phyloP scores from a whole-genome alignment of 106 monocot genomes.

The Apostasia shenzhenica region DNA sequence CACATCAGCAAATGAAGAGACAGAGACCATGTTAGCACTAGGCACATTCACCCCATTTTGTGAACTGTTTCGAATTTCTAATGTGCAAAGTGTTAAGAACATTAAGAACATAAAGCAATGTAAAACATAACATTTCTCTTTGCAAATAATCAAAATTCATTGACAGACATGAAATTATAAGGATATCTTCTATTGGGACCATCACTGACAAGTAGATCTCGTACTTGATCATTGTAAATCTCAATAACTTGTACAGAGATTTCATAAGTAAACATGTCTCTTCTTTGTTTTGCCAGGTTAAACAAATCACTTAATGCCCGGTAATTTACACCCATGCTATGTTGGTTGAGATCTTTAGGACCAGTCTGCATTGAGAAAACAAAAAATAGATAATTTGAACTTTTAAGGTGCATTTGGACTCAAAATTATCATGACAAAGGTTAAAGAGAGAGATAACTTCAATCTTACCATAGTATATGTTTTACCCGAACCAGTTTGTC shows the following conservation, averaged over 20 bases:
- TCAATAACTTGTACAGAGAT: conserved; percentile 61
- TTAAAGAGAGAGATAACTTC: no score
- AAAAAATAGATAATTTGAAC: not conserved
- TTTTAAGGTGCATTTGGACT: not conserved
- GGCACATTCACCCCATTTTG: conserved; percentile 52
- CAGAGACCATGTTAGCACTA: conserved; percentile 40
- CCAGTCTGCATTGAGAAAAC: conserved; percentile 25
- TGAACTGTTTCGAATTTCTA: conserved; percentile 43
- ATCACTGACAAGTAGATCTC: conserved; percentile 40
- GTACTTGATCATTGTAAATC: conserved; percentile 62
- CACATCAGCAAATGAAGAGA: conserved; percentile 38
- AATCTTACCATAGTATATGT: conserved; percentile 83
- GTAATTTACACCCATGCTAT: conserved; percentile 46
- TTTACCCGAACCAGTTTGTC: conserved; percentile 98
- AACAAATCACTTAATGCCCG: conserved; percentile 49
- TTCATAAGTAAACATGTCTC: conserved; percentile 30
- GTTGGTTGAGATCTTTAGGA: conserved; percentile 27
- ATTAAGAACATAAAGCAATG: not conserved
- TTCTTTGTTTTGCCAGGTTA: conserved; percentile 35
- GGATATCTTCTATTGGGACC: conserved; percentile 47
- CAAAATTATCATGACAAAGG: not conserved
- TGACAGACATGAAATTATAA: conserved; percentile 3
- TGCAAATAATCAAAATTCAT: not conserved
- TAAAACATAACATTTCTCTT: not conserved
- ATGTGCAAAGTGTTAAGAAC: conserved; percentile 13